phyloP scores from a whole-genome alignment of 2,329 filamentous ascomycete genomes.

The Aspergillaceae sp. region DNA sequence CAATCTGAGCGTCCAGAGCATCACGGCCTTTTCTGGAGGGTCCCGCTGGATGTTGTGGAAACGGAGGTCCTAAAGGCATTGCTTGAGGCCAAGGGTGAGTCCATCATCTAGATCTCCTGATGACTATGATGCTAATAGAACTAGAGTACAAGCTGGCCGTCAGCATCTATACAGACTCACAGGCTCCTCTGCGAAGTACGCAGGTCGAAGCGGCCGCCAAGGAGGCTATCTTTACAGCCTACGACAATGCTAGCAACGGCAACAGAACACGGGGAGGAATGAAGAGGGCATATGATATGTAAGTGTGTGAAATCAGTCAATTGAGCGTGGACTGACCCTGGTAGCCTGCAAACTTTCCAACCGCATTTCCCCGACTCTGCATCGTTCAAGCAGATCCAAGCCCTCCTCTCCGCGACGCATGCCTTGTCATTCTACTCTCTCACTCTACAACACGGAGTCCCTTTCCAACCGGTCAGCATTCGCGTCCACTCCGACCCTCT shows the following conservation, averaged over 20 bases:
- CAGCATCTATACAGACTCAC: conserved; percentile 30
- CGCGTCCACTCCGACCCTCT: conserved; percentile 55
- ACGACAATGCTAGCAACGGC: conserved; percentile 59
- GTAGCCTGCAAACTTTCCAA: conserved; percentile 36
- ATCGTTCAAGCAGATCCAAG: conserved; percentile 38
- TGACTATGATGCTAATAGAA: conserved; percentile 7
- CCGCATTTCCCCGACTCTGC: conserved; percentile 34
- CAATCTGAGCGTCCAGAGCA: conserved; percentile 28
- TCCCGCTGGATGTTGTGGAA: conserved; percentile 44
- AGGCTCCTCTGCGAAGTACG: conserved; percentile 29
- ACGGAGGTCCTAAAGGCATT: conserved; percentile 50
- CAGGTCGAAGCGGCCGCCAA: conserved; percentile 47
- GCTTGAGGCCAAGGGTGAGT: conserved; percentile 38
- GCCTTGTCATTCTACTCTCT: conserved; percentile 57
- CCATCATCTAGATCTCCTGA: neutral
- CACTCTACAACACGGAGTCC: conserved; percentile 55
- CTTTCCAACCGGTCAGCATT: conserved; percentile 59
- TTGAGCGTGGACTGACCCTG: neutral
- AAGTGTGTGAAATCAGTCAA: conserved; percentile 14
- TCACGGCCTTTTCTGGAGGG: conserved; percentile 41
- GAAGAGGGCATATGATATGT: conserved; percentile 53
- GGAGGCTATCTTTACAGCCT: conserved; percentile 46
- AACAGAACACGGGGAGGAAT: conserved; percentile 55
- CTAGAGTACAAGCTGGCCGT: conserved; percentile 35
- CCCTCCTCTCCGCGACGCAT: conserved; percentile 54